Evolutionary conservation across 129 eudicot genomes (phyloP).

Genomic region (Saussurea involucrata): DNA sequence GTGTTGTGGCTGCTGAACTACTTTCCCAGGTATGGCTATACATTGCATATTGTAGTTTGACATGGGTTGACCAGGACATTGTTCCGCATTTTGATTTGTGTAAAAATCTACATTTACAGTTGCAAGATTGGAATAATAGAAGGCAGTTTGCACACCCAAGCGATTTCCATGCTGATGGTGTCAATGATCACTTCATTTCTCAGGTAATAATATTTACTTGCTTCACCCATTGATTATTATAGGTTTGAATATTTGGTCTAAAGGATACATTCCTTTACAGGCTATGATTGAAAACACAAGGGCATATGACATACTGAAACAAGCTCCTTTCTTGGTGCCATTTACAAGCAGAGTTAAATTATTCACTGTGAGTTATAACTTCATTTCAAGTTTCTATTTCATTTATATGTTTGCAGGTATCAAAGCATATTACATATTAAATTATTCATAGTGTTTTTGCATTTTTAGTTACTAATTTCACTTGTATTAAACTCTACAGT

Average conservation of each 20-base stretch:
- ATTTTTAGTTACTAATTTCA: conserved; percentile 1
- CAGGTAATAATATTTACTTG: conserved; percentile 52
- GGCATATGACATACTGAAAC: conserved; percentile 77
- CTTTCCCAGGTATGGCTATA: conserved; percentile 68
- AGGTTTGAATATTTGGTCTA: neutral
- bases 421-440: neutral
- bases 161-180: conserved; percentile 96
- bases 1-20: conserved; percentile 80
- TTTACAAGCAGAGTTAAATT: conserved; percentile 95
- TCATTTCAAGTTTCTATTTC: neutral
- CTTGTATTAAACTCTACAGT: conserved; percentile 32
- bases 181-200: conserved; percentile 75
- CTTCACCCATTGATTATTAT: neutral
- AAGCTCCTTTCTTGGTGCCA: conserved; percentile 96
- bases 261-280: conserved; percentile 31
- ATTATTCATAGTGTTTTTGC: neutral
- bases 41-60: conserved; percentile 9
- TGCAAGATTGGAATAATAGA: conserved; percentile 99
- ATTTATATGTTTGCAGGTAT: neutral
- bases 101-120: conserved; percentile 44
- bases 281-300: conserved; percentile 82
- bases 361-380: conserved; percentile 59
- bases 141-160: conserved; percentile 82
- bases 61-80: neutral
- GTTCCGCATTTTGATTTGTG: neutral